These are phyloP conservation scores for Taphrina confusa DNA, from an alignment of 1,139 yeast genomes.

Conservation along the genomic window DNA sequence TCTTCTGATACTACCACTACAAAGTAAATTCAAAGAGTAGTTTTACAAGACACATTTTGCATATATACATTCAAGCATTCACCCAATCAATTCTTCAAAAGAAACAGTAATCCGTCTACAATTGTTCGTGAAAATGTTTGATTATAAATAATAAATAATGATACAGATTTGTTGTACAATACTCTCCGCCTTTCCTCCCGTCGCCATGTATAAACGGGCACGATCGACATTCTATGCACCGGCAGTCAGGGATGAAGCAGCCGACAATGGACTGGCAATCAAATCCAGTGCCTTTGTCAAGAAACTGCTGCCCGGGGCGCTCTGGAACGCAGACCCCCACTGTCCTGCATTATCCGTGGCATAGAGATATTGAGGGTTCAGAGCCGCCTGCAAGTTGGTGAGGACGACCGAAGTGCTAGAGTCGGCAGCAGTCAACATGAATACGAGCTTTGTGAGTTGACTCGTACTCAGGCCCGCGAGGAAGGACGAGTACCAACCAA, in stretches of 20 bases:
- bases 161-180: no score
- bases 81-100: no score
- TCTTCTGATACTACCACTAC: no score
- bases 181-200: no score
- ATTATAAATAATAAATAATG: no score
- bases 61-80: no score
- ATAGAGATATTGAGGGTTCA: constrained; percentile 13
- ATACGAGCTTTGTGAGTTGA: constrained; percentile 10
- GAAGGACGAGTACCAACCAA: constrained; percentile 22
- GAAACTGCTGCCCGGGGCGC: constrained; percentile 5
- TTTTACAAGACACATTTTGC: no score
- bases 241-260: background rate
- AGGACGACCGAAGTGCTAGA: background rate
- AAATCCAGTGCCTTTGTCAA: background rate
- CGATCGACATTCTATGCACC: no score
- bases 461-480: constrained; percentile 4
- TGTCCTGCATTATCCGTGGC: constrained; percentile 12
- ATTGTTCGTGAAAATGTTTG: no score
- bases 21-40: no score
- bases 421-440: constrained; percentile 14
- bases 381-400: constrained; percentile 16
- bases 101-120: no score
- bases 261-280: constrained; percentile 2
- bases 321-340: constrained; percentile 18
- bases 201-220: no score